phyloP scores from a whole-genome alignment of 805 yeast species.

The Blastobotrys americana region DNA sequence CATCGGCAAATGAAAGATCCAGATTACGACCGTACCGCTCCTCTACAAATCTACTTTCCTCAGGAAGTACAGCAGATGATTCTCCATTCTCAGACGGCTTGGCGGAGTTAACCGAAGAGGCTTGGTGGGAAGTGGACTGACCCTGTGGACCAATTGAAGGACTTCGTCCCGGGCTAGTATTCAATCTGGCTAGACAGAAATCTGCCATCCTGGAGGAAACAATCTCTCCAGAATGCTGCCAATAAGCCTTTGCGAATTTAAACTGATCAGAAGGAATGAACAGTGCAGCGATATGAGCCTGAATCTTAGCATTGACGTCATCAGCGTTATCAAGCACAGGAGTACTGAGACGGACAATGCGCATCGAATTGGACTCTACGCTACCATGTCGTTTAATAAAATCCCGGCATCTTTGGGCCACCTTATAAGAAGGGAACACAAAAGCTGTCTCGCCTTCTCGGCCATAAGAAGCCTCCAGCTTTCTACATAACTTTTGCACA shows the following conservation, averaged over 20 bases:
- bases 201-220: conserved; percentile 85
- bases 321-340: conserved; percentile 14
- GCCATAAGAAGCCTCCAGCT: conserved; percentile 58
- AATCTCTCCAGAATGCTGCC: conserved; percentile 99
- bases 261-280: conserved; percentile 58
- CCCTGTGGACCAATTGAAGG: background rate
- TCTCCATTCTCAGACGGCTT: background rate
- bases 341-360: conserved; percentile 24
- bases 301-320: conserved; percentile 37
- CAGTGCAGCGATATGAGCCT: conserved; percentile 69
- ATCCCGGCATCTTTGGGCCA: conserved; percentile 80
- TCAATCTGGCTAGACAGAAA: conserved; percentile 38
- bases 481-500: conserved; percentile 28
- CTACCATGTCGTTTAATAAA: conserved; percentile 49
- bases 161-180: conserved; percentile 35
- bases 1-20: conserved; percentile 65
- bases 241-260: conserved; percentile 70
- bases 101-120: conserved; percentile 11
- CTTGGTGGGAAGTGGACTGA: conserved; percentile 3
- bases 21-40: conserved; percentile 87
- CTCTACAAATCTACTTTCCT: conserved; percentile 62
- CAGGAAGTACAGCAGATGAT: background rate
- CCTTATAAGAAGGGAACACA: conserved; percentile 67
- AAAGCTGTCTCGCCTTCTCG: conserved; percentile 69
- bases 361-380: conserved; percentile 43